Evolutionary conservation across 306 rosid genomes (phyloP).

Genomic region (Quercus wislizeni): DNA sequence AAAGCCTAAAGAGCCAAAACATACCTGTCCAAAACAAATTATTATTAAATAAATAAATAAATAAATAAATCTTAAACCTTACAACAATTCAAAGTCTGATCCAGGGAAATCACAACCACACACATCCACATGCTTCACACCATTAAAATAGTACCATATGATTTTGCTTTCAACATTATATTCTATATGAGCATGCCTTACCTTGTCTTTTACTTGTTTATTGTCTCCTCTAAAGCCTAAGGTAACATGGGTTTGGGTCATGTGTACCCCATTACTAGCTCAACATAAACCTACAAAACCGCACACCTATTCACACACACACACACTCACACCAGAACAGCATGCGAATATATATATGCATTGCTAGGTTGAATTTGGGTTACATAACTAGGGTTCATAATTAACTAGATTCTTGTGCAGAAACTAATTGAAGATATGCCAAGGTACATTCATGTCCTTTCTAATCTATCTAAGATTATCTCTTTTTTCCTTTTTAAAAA

Average conservation of each 20-base stretch:
- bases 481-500: too few species aligned
- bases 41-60: background rate
- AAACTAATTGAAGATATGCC: too few species aligned
- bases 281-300: background rate
- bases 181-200: constrained; percentile 25
- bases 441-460: too few species aligned
- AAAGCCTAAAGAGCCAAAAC: constrained; percentile 20
- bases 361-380: background rate
- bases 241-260: constrained; percentile 2
- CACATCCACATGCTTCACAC: constrained; percentile 21
- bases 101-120: constrained; percentile 30
- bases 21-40: background rate
- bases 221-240: background rate
- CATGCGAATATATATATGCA: too few species aligned
- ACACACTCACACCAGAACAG: too few species aligned
- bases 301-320: too few species aligned
- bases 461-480: too few species aligned
- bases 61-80: background rate
- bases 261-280: background rate
- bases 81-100: constrained; percentile 28
- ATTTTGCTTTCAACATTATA: background rate
- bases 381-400: background rate
- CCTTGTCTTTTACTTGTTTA: constrained; percentile 25
- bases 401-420: too few species aligned
- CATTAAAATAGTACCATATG: background rate